These are phyloP conservation scores for Venturia asperata DNA, from an alignment of 2,329 filamentous ascomycete species.

Conservation along the genomic window DNA sequence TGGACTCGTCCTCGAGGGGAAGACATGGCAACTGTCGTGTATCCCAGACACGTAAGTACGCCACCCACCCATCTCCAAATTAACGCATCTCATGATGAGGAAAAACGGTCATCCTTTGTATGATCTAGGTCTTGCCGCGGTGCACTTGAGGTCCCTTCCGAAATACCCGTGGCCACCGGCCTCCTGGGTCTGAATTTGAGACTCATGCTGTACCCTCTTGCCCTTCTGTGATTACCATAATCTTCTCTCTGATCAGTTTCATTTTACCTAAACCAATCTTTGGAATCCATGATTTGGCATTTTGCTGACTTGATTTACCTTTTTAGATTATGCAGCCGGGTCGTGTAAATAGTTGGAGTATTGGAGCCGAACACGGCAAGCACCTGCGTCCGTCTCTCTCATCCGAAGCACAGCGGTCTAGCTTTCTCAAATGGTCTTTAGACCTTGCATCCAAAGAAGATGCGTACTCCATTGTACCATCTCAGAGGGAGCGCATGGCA, in stretches of 20 bases:
- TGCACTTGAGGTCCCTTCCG: not conserved
- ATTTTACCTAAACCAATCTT: not conserved
- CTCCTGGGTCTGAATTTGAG: not conserved
- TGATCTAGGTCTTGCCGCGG: not conserved
- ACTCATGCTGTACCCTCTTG: not conserved
- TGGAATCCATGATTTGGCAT: not conserved
- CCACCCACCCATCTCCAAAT: not conserved
- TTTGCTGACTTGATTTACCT: not conserved
- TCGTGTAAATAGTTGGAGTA: slow-evolving; percentile 1
- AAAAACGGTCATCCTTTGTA: not conserved
- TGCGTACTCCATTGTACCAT: no score
- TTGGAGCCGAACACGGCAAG: no score
- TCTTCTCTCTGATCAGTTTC: not conserved
- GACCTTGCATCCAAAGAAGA: no score
- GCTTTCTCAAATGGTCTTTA: no score
- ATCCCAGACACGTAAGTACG: not conserved
- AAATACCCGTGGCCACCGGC: not conserved
- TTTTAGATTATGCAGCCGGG: not conserved
- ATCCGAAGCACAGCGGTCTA: no score
- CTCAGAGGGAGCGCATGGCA: no score
- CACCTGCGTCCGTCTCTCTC: no score
- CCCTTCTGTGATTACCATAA: not conserved
- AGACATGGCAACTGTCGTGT: no score
- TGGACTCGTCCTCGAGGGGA: no score
- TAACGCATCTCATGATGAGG: not conserved